phyloP scores from a whole-genome alignment of 164 flowering plant genomes.

The Nymphaea colorata region DNA sequence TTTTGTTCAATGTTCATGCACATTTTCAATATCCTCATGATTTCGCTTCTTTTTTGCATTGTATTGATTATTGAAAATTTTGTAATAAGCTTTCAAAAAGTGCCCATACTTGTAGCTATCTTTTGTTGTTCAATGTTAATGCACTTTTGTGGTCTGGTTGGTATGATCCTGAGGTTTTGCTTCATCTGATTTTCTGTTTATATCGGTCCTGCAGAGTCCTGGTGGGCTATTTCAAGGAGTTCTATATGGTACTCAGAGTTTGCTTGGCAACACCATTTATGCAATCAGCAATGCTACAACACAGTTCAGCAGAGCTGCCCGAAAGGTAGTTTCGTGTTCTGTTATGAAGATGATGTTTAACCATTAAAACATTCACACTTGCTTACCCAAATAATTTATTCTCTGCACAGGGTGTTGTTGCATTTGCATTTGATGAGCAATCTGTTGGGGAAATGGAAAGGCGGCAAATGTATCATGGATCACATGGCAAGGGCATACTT shows the following conservation, averaged over 20 bases:
- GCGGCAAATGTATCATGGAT: slow-evolving; percentile 42
- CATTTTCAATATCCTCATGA: no score
- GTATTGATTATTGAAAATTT: no score
- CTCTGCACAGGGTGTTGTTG: slow-evolving; percentile 69
- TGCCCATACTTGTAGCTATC: not conserved
- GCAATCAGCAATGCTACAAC: slow-evolving; percentile 96
- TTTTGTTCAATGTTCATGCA: not conserved
- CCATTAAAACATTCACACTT: not conserved
- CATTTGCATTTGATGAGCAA: slow-evolving; percentile 81
- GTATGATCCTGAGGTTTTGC: no score
- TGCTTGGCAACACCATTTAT: slow-evolving; percentile 76
- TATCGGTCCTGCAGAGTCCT: slow-evolving; percentile 54
- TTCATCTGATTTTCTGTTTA: not conserved
- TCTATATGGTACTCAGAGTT: slow-evolving; percentile 89
- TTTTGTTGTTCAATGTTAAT: no score
- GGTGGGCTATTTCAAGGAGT: slow-evolving; percentile 68
- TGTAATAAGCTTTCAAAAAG: no score
- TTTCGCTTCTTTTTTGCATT: no score
- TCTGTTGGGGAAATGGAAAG: slow-evolving; percentile 40
- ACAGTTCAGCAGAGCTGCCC: slow-evolving; percentile 92
- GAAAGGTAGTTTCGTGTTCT: slow-evolving; percentile 45
- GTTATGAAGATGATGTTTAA: not conserved
- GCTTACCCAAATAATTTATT: not conserved
- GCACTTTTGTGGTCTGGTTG: not conserved
- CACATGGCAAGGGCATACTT: slow-evolving; percentile 71